A percentile compares a stretch with the other conserved stretches of the same genome.
phyloP scores from a whole-genome alignment of 2,329 filamentous ascomycete species.

The Botrytis fabae region DNA sequence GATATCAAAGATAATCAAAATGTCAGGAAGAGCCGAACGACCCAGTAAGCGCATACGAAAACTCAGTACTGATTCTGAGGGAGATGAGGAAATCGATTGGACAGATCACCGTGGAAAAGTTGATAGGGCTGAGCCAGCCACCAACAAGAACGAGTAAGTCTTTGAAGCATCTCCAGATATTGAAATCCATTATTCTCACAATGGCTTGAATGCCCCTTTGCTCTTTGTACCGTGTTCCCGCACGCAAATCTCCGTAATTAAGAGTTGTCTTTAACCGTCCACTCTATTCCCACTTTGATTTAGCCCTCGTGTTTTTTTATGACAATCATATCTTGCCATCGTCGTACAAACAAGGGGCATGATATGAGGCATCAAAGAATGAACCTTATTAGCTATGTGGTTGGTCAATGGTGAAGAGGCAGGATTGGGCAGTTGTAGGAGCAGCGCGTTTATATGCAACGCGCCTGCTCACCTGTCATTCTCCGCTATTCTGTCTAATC shows the following conservation, averaged over 20 bases:
- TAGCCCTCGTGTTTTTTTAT: constrained; percentile 15
- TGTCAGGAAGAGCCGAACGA: constrained; percentile 34
- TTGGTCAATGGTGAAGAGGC: constrained; percentile 13
- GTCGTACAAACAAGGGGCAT: constrained; percentile 15
- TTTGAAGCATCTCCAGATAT: constrained; percentile 10
- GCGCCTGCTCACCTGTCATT: constrained; percentile 24
- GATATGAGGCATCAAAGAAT: neutral
- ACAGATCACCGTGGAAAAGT: constrained; percentile 26
- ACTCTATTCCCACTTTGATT: constrained; percentile 17
- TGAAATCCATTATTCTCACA: constrained; percentile 16
- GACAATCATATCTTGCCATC: constrained; percentile 4
- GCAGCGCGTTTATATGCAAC: constrained; percentile 28
- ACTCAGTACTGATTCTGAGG: constrained; percentile 40
- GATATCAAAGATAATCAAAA: constrained; percentile 22
- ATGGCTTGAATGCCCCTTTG: constrained; percentile 10
- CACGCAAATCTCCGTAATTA: constrained; percentile 21
- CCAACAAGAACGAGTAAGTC: constrained; percentile 32
- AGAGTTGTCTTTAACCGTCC: constrained; percentile 14
- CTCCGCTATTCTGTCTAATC: constrained; percentile 31
- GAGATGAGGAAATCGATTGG: constrained; percentile 32
- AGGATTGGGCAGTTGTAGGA: constrained; percentile 10
- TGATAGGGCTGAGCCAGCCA: constrained; percentile 32
- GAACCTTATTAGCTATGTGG: constrained; percentile 7
- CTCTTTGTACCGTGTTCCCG: constrained; percentile 3
- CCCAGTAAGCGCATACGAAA: constrained; percentile 36